Percentiles rank a stretch among this genome's conserved stretches.
Evolutionary conservation across 306 rosid genomes (phyloP).

Genomic region (Vicia sativa): DNA sequence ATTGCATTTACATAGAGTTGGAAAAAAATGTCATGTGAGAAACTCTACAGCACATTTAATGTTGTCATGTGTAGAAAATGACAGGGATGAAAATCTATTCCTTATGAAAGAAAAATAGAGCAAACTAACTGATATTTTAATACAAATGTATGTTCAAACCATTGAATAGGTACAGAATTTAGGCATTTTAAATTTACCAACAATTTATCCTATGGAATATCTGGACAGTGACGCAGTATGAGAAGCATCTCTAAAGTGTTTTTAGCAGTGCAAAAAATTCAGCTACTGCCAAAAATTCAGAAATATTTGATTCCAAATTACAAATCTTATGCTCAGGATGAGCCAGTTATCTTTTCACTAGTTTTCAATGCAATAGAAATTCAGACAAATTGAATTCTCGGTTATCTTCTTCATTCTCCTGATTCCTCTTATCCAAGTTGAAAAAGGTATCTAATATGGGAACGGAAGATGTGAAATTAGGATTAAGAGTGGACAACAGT

Average conservation of each 20-base stretch:
- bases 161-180: background rate
- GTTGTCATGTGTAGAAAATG: too few relatives aligned
- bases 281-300: background rate
- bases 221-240: background rate
- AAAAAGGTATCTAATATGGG: too few relatives aligned
- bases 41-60: too few relatives aligned
- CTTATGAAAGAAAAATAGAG: background rate
- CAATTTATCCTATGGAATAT: too few relatives aligned
- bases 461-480: too few relatives aligned
- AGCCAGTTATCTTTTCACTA: background rate
- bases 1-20: background rate
- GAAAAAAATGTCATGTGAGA: background rate
- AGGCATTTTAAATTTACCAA: background rate
- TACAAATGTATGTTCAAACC: background rate
- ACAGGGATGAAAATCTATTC: background rate
- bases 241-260: background rate
- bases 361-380: conserved; percentile 6
- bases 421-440: too few relatives aligned
- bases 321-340: background rate
- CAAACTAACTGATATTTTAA: background rate
- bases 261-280: background rate
- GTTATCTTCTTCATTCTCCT: background rate
- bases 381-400: background rate
- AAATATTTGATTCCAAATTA: background rate
- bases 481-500: too few relatives aligned